A percentile compares a stretch with the other conserved stretches of the same genome.
These are phyloP conservation scores for Antitrichia curtipendula DNA, from an alignment of 225 moss, liverwort and hornwort species.

Conservation along the genomic window DNA sequence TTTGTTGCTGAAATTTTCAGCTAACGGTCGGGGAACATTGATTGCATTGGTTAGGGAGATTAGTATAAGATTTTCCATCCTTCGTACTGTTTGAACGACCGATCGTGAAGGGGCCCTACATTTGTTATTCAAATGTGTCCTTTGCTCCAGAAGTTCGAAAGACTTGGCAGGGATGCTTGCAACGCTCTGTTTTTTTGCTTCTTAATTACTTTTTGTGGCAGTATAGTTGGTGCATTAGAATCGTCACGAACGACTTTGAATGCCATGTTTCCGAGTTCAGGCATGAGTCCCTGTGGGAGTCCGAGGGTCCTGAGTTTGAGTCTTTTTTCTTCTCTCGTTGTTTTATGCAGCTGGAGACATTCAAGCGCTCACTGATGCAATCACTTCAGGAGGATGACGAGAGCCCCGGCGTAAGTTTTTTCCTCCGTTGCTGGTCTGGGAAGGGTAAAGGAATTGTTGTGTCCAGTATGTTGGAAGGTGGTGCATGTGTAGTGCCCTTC, in stretches of 20 bases:
- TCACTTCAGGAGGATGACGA: constrained; percentile 85
- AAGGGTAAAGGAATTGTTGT: background rate
- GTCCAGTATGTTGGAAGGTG: background rate
- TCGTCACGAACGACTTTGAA: background rate
- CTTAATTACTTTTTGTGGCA: background rate
- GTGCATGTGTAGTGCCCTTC: background rate
- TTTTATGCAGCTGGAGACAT: constrained; percentile 58
- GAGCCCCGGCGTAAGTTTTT: constrained; percentile 28
- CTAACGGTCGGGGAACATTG: too few relatives aligned
- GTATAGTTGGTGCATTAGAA: background rate
- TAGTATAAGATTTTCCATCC: background rate
- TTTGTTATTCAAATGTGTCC: background rate
- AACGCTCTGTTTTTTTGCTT: background rate
- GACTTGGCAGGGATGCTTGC: background rate
- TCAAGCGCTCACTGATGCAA: constrained; percentile 89
- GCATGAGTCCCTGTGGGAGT: background rate
- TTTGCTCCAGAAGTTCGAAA: background rate
- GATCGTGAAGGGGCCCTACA: background rate
- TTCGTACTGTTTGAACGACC: background rate
- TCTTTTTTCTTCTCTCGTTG: background rate
- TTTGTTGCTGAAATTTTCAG: background rate
- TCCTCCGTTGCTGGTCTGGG: background rate
- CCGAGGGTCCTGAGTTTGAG: background rate
- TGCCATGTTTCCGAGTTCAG: background rate
- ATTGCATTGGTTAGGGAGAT: background rate